A percentile compares a stretch with the other conserved stretches of the same genome.
phyloP scores from a whole-genome alignment of 2,329 filamentous ascomycete genomes.

The Epichloe sp. region DNA sequence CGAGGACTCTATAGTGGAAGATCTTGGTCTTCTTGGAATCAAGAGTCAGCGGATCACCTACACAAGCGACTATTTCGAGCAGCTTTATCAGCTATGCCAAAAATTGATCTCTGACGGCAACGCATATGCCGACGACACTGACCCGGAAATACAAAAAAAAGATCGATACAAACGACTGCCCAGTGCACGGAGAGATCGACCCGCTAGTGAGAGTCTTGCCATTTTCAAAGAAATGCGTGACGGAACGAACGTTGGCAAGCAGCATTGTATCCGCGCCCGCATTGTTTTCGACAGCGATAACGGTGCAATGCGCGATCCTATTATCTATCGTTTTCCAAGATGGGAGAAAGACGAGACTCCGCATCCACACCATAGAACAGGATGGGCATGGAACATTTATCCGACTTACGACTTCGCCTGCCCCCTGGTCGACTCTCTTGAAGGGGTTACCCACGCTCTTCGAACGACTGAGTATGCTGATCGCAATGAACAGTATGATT shows the following conservation, averaged over 20 bases:
- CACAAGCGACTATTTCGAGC: slow-evolving; percentile 82
- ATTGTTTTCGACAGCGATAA: slow-evolving; percentile 84
- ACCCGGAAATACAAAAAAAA: slow-evolving; percentile 68
- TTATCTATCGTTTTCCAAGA: slow-evolving; percentile 66
- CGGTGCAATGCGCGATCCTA: slow-evolving; percentile 88
- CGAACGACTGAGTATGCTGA: slow-evolving; percentile 80
- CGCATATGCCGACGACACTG: slow-evolving; percentile 80
- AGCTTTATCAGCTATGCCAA: slow-evolving; percentile 67
- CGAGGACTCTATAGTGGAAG: slow-evolving; percentile 76
- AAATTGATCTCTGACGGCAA: slow-evolving; percentile 67
- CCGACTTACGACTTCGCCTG: slow-evolving; percentile 79
- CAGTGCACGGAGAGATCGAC: slow-evolving; percentile 56
- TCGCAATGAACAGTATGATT: slow-evolving; percentile 74
- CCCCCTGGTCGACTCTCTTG: slow-evolving; percentile 65
- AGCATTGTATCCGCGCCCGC: slow-evolving; percentile 88
- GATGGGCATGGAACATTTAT: slow-evolving; percentile 70
- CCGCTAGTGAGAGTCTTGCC: slow-evolving; percentile 68
- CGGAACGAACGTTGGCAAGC: slow-evolving; percentile 62
- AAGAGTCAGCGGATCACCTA: slow-evolving; percentile 67
- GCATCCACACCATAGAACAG: slow-evolving; percentile 60
- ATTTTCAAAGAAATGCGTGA: slow-evolving; percentile 90
- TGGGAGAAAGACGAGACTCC: slow-evolving; percentile 40
- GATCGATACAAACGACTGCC: slow-evolving; percentile 62
- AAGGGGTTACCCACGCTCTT: slow-evolving; percentile 72
- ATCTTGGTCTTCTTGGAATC: slow-evolving; percentile 73